These are phyloP conservation scores for Lolium rigidum DNA, from an alignment of 176 grass and related monocot species.

Conservation along the genomic window DNA sequence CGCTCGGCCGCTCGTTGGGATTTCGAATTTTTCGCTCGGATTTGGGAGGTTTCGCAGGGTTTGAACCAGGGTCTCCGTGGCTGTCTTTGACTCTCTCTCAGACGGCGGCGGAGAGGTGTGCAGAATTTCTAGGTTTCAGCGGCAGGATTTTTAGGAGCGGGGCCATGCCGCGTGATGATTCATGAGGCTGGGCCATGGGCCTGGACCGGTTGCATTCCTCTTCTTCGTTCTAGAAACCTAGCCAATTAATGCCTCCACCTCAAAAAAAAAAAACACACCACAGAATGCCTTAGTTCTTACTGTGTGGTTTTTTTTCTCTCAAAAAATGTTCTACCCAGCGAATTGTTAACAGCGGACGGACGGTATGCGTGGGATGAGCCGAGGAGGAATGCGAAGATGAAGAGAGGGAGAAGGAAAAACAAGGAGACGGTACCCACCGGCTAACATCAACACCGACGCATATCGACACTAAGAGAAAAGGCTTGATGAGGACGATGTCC, in stretches of 20 bases:
- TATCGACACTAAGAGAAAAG: neutral
- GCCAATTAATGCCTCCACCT: neutral
- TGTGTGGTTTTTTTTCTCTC: neutral
- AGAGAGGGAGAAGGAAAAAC: neutral
- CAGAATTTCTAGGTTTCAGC: neutral
- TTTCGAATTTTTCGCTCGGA: slow-evolving; percentile 52
- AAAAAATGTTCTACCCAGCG: neutral
- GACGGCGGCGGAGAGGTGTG: slow-evolving; percentile 31
- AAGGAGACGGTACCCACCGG: neutral
- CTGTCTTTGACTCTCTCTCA: neutral
- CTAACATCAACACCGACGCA: neutral
- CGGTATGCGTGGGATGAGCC: neutral
- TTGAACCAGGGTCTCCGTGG: slow-evolving; percentile 32
- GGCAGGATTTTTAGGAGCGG: neutral
- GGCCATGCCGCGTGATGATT: neutral
- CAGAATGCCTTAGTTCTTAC: neutral
- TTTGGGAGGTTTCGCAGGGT: slow-evolving; percentile 40
- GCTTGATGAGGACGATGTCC: neutral
- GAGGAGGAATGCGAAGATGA: neutral
- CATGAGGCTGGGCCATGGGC: slow-evolving; percentile 24
- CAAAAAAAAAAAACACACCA: neutral
- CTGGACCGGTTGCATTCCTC: neutral
- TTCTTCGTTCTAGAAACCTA: neutral
- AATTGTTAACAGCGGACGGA: too few relatives aligned
- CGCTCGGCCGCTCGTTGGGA: slow-evolving; percentile 54